phyloP scores from a whole-genome alignment of 2,329 filamentous ascomycete species.

The Clathrospora elynae region DNA sequence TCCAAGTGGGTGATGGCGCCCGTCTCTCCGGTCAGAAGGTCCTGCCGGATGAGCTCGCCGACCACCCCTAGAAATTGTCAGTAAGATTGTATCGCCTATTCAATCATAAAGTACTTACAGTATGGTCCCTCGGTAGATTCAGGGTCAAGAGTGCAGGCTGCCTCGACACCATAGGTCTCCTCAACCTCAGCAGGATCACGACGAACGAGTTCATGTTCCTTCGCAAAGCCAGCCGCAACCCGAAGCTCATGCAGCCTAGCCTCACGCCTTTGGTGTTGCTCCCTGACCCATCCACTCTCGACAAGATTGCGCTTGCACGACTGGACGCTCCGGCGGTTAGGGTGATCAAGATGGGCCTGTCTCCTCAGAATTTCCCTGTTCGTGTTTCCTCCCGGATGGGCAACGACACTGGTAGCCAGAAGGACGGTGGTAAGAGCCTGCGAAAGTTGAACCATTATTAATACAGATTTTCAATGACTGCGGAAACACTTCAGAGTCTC shows the following conservation, averaged over 20 bases:
- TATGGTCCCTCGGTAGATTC: conserved; percentile 44
- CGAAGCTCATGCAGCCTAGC: conserved; percentile 45
- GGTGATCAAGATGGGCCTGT: conserved; percentile 45
- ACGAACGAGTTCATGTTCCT: conserved; percentile 35
- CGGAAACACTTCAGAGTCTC: conserved; percentile 1
- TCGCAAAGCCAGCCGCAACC: conserved; percentile 45
- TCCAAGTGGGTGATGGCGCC: conserved; percentile 59
- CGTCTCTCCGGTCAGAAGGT: conserved; percentile 56
- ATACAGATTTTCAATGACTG: background rate
- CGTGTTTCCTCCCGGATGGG: conserved; percentile 50
- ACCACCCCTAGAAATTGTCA: conserved; percentile 44
- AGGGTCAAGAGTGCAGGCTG: conserved; percentile 42
- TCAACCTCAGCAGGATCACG: conserved; percentile 36
- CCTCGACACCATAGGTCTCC: conserved; percentile 32
- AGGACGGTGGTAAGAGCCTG: conserved; percentile 31
- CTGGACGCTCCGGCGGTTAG: conserved; percentile 46
- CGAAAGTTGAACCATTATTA: conserved; percentile 36
- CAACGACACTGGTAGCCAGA: conserved; percentile 35
- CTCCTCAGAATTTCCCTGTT: conserved; percentile 39
- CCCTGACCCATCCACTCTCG: conserved; percentile 39
- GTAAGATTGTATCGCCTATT: conserved; percentile 4
- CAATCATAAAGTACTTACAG: conserved; percentile 26
- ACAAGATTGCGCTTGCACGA: conserved; percentile 41
- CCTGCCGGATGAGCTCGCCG: conserved; percentile 57
- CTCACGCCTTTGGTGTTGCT: conserved; percentile 48